A percentile compares a stretch with the other conserved stretches of the same genome.
These are phyloP conservation scores for Alternaria hordeiaustralica DNA, from an alignment of 2,329 filamentous ascomycete genomes.

Conservation along the genomic window DNA sequence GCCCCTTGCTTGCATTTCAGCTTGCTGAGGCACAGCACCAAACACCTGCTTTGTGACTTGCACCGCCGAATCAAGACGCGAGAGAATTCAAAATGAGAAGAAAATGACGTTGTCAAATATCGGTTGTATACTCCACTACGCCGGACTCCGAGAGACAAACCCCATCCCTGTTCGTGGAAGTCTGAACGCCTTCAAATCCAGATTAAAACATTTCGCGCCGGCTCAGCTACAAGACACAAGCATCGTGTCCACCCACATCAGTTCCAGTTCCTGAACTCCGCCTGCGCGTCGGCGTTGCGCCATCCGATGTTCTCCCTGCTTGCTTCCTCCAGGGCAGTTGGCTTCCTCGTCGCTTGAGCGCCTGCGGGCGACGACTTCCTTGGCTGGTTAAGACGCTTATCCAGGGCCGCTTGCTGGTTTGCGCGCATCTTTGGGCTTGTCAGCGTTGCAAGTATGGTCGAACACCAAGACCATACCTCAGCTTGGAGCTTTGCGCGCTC, in stretches of 20 bases:
- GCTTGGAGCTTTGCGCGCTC: constrained; percentile 30
- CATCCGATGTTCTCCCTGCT: constrained; percentile 42
- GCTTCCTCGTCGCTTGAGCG: constrained; percentile 25
- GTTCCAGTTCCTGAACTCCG: constrained; percentile 36
- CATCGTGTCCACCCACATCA: constrained; percentile 10
- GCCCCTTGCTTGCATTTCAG: background rate
- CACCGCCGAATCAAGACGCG: background rate
- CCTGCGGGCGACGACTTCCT: constrained; percentile 20
- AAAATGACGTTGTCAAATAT: background rate
- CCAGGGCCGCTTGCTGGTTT: constrained; percentile 37
- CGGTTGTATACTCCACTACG: background rate
- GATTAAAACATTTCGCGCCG: background rate
- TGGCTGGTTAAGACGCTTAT: constrained; percentile 32
- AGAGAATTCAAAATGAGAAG: background rate
- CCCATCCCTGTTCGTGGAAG: background rate
- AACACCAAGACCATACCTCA: constrained; percentile 21
- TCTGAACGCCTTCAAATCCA: background rate
- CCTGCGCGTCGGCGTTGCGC: constrained; percentile 37
- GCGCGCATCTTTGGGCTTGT: constrained; percentile 34
- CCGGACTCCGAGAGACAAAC: background rate
- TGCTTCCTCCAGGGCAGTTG: constrained; percentile 35
- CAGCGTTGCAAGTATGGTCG: background rate
- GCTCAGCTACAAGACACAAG: background rate
- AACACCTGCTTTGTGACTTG: background rate
- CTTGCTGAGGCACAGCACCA: background rate